A percentile compares a stretch with the other conserved stretches of the same genome.
Evolutionary conservation across 345 rosid species (phyloP).

Genomic region (Eucalyptus cloeziana): DNA sequence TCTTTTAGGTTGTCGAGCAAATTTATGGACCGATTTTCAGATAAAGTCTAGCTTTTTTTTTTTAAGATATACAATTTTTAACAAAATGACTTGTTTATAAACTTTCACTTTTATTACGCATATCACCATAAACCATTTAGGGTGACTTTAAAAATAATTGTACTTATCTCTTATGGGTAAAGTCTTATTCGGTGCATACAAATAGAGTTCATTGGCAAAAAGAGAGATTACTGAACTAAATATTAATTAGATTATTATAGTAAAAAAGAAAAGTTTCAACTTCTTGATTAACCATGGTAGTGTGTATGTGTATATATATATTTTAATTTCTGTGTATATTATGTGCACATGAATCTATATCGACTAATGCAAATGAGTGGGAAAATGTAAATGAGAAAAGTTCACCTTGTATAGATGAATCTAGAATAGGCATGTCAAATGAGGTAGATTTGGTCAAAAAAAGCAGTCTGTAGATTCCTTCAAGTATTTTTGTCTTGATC

Average conservation of each 20-base stretch:
- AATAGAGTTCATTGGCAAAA: not conserved
- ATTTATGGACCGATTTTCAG: not conserved
- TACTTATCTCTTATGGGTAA: not conserved
- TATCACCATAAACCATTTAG: not conserved
- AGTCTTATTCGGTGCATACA: not conserved
- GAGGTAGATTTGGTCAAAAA: not conserved
- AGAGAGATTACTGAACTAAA: not conserved
- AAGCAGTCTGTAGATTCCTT: not conserved
- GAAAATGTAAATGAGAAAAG: not conserved
- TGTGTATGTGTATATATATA: too few relatives aligned
- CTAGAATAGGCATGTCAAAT: not conserved
- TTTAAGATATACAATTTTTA: too few relatives aligned
- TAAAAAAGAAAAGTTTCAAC: not conserved
- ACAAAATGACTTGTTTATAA: not conserved
- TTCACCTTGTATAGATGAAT: not conserved
- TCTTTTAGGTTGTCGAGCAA: rapidly evolving
- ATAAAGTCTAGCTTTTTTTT: too few relatives aligned
- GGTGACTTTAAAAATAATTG: not conserved
- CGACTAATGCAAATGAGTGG: not conserved
- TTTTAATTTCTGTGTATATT: not conserved
- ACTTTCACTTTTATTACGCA: not conserved
- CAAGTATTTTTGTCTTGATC: not conserved
- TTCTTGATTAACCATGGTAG: not conserved
- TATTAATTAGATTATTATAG: not conserved
- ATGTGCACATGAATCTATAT: not conserved